Evolutionary conservation across 2,329 filamentous ascomycete genomes (phyloP).

Genomic region (Epichloe festucae): DNA sequence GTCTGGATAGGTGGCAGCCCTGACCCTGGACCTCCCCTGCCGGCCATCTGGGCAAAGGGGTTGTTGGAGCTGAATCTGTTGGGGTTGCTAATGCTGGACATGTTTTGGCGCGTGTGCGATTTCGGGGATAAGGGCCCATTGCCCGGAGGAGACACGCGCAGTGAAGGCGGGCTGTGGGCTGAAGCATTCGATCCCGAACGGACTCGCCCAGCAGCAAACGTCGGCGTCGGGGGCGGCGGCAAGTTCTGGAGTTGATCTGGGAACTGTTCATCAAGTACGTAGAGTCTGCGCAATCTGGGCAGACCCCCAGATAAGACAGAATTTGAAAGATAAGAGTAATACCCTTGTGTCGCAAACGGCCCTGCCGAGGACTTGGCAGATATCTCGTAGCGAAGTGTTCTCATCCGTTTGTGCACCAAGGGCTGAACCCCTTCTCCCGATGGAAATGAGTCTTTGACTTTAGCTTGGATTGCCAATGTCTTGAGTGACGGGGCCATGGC

Average conservation of each 20-base stretch:
- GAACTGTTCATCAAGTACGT: constrained; percentile 76
- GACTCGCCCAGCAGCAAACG: constrained; percentile 17
- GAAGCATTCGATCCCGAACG: constrained; percentile 22
- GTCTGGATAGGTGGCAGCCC: constrained; percentile 33
- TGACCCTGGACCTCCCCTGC: constrained; percentile 1
- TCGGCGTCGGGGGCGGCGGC: constrained; percentile 50
- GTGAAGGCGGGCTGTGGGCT: constrained; percentile 6
- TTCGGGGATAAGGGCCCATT: constrained; percentile 14
- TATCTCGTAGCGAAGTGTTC: constrained; percentile 73
- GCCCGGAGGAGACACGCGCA: constrained; percentile 10
- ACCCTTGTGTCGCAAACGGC: constrained; percentile 46
- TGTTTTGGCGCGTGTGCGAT: constrained; percentile 15
- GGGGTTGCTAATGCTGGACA: constrained; percentile 10
- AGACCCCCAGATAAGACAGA: constrained; percentile 70
- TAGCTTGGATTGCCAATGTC: constrained; percentile 41
- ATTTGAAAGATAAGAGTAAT: constrained; percentile 77
- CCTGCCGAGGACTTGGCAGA: constrained; percentile 44
- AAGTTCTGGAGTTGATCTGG: constrained; percentile 63
- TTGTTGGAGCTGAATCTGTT: constrained; percentile 48
- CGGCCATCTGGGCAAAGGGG: constrained; percentile 33
- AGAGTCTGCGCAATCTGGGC: constrained; percentile 61
- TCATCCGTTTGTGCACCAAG: constrained; percentile 55
- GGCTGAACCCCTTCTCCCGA: constrained; percentile 38
- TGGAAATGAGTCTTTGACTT: constrained; percentile 37
- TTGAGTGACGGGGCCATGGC: constrained; percentile 42